These are phyloP conservation scores for Rosa persica DNA, from an alignment of 306 rosid species.

Conservation along the genomic window DNA sequence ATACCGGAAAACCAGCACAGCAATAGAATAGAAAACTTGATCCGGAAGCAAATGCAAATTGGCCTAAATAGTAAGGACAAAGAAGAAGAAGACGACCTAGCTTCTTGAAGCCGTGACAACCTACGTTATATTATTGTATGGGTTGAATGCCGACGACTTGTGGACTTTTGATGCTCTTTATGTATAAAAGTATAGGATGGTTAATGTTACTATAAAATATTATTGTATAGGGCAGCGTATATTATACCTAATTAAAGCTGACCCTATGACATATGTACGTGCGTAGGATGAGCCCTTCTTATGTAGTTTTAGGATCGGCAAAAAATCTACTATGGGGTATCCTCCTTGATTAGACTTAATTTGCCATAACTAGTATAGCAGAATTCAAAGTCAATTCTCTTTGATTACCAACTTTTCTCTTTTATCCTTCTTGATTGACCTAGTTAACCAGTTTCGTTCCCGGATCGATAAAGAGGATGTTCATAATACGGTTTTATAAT, in stretches of 20 bases:
- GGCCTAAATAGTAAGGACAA: not conserved
- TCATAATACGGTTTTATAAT: no score
- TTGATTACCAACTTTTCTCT: not conserved
- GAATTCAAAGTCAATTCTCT: not conserved
- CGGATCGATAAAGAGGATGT: not conserved
- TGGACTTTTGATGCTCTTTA: not conserved
- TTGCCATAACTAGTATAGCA: no score
- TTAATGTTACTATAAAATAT: not conserved
- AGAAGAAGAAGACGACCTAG: not conserved
- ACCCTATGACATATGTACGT: slow-evolving; percentile 8
- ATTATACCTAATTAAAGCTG: not conserved
- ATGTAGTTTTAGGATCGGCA: not conserved
- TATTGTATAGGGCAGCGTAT: not conserved
- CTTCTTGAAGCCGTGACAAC: not conserved
- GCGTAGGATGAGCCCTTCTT: not conserved
- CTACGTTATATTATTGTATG: not conserved
- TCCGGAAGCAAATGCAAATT: not conserved
- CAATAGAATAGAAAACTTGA: slow-evolving; percentile 7
- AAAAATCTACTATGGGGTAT: not conserved
- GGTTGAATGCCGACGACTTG: not conserved
- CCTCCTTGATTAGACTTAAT: no score
- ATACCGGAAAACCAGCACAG: not conserved
- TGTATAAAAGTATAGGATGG: not conserved
- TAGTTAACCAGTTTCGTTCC: not conserved
- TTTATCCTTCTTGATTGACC: not conserved